Percentiles rank a stretch among this genome's conserved stretches.
These are phyloP conservation scores for Spergularia marina DNA, from an alignment of 148 eudicot genomes.

Conservation along the genomic window DNA sequence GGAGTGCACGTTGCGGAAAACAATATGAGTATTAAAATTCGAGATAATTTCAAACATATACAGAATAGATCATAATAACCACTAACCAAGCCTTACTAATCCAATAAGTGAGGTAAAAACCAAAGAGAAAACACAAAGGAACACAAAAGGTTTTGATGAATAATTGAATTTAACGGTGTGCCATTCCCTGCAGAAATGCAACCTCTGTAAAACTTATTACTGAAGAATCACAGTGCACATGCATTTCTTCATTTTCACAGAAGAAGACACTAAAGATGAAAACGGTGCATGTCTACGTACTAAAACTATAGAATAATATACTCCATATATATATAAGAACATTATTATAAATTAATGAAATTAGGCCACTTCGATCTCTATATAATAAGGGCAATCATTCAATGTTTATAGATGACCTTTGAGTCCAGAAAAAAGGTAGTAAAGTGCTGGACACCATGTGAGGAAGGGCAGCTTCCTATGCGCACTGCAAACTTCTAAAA, in stretches of 20 bases:
- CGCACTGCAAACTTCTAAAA: not conserved
- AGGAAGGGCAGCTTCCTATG: slow-evolving; percentile 29
- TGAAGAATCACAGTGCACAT: too few species aligned
- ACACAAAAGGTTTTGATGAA: too few species aligned
- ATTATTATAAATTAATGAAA: not conserved
- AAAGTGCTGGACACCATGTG: slow-evolving; percentile 35
- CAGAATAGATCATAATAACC: too few species aligned
- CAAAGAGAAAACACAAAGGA: too few species aligned
- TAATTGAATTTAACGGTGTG: not conserved
- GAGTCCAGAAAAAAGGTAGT: slow-evolving; percentile 1
- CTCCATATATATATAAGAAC: too few species aligned
- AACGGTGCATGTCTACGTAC: slow-evolving; percentile 1
- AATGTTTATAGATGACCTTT: not conserved
- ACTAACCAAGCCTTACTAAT: too few species aligned
- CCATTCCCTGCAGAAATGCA: slow-evolving; percentile 23
- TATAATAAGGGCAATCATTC: not conserved
- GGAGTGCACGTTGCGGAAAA: too few species aligned
- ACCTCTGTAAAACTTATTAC: not conserved
- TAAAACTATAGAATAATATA: too few species aligned
- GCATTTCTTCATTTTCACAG: too few species aligned
- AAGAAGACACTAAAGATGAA: not conserved
- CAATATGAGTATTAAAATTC: too few species aligned
- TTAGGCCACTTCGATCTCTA: not conserved
- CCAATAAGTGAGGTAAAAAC: too few species aligned
- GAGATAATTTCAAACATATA: too few species aligned